These are phyloP conservation scores for Asterella californica DNA, from an alignment of 225 moss, liverwort and hornwort genomes.

Conservation along the genomic window DNA sequence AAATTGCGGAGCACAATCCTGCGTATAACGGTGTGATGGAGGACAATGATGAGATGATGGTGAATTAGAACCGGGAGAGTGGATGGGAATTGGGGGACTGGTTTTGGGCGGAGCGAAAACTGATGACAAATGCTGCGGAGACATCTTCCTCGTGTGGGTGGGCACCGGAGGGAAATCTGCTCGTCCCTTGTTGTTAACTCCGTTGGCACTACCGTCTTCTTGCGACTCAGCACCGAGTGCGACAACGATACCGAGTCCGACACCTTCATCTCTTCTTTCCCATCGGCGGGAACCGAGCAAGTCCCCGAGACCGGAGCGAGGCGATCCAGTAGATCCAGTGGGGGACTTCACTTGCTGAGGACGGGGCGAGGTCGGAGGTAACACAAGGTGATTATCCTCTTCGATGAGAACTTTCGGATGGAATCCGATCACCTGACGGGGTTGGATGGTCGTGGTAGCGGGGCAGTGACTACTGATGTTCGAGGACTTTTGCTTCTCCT, in stretches of 20 bases:
- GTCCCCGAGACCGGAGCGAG: slow-evolving; percentile 72
- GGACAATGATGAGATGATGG: slow-evolving; percentile 18
- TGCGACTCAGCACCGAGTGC: slow-evolving; percentile 35
- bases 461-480: slow-evolving; percentile 7
- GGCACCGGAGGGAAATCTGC: background rate
- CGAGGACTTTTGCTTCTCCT: slow-evolving; percentile 71
- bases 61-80: slow-evolving; percentile 21
- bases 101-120: slow-evolving; percentile 21
- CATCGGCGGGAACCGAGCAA: slow-evolving; percentile 58
- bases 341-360: slow-evolving; percentile 37
- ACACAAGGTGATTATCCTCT: slow-evolving; percentile 19
- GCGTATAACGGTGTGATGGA: slow-evolving; percentile 16
- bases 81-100: slow-evolving; percentile 33
- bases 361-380: slow-evolving; percentile 33
- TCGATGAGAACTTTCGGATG: slow-evolving; percentile 58
- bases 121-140: slow-evolving; percentile 35
- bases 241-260: slow-evolving; percentile 76
- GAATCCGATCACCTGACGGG: slow-evolving; percentile 86
- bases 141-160: slow-evolving; percentile 28
- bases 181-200: background rate
- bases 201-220: slow-evolving; percentile 29
- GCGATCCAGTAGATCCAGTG: slow-evolving; percentile 40
- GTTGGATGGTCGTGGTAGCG: slow-evolving; percentile 21
- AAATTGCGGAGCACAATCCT: slow-evolving; percentile 21
- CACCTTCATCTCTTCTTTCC: slow-evolving; percentile 51